These are phyloP conservation scores for Candida nitratophila DNA, from an alignment of 805 yeast genomes.

Conservation along the genomic window DNA sequence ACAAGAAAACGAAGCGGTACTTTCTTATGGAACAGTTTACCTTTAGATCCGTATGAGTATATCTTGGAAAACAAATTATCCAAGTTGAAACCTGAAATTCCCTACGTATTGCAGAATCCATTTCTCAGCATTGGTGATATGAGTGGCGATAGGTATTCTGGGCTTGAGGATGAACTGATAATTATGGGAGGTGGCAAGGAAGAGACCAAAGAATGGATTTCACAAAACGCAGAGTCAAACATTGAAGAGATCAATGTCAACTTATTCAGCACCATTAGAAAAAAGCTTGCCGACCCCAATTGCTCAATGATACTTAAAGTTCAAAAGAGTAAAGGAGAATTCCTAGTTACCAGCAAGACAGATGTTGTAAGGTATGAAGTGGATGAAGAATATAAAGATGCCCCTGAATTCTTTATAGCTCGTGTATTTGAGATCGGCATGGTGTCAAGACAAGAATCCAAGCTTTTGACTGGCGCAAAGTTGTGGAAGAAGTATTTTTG, in stretches of 20 bases:
- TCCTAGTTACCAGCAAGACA: slow-evolving; percentile 11
- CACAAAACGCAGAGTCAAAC: slow-evolving; percentile 5
- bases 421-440: slow-evolving; percentile 35
- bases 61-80: slow-evolving; percentile 22
- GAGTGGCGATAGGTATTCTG: background rate
- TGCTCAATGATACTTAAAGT: slow-evolving; percentile 20
- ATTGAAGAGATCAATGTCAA: slow-evolving; percentile 11
- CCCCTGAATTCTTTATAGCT: slow-evolving; percentile 17
- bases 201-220: slow-evolving; percentile 6
- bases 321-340: slow-evolving; percentile 18
- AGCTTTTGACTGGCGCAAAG: slow-evolving; percentile 16
- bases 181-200: background rate
- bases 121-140: slow-evolving; percentile 10
- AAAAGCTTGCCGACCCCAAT: slow-evolving; percentile 9
- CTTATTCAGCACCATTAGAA: slow-evolving; percentile 8
- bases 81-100: slow-evolving; percentile 14
- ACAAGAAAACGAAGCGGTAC: slow-evolving; percentile 20
- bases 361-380: slow-evolving; percentile 7
- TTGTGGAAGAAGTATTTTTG: slow-evolving; percentile 40
- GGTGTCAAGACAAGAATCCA: slow-evolving; percentile 32
- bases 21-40: slow-evolving; percentile 19
- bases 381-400: background rate
- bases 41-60: slow-evolving; percentile 30
- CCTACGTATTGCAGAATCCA: slow-evolving; percentile 13
- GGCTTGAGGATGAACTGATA: background rate